A percentile compares a stretch with the other conserved stretches of the same genome.
Conservation (phyloP, 345 rosid genomes). For the Sisymbrium irio region DNA sequence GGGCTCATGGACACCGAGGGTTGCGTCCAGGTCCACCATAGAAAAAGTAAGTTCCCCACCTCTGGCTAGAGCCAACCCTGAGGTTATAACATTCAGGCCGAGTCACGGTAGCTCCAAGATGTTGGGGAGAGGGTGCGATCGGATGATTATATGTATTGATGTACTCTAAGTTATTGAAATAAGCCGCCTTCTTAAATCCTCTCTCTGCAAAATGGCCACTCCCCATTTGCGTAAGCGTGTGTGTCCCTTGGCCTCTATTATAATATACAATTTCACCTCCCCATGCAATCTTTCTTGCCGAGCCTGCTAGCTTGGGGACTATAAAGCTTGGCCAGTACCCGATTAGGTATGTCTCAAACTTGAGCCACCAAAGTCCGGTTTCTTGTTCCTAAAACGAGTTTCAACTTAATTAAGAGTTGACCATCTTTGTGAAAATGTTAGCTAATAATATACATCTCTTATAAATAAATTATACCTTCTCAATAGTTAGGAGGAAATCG, state of each 20-base stretch:
- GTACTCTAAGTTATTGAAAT: slow-evolving; percentile 44
- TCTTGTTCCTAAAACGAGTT: slow-evolving; percentile 39
- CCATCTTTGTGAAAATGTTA: slow-evolving; percentile 4
- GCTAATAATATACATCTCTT: not conserved
- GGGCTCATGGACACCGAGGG: not conserved
- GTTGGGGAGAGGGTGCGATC: slow-evolving; percentile 29
- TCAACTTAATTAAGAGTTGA: not conserved
- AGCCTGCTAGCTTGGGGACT: slow-evolving; percentile 39
- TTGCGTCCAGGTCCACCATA: slow-evolving; percentile 66
- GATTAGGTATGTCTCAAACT: slow-evolving; percentile 36
- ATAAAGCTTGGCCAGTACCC: slow-evolving; percentile 58
- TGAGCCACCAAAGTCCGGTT: slow-evolving; percentile 65
- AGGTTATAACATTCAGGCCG: slow-evolving; percentile 23
- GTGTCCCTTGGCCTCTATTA: slow-evolving; percentile 32
- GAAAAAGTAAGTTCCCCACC: slow-evolving; percentile 59
- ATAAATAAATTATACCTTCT: slow-evolving; percentile 15
- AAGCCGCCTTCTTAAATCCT: slow-evolving; percentile 52
- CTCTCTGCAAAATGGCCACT: slow-evolving; percentile 56
- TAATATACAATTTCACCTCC: slow-evolving; percentile 64
- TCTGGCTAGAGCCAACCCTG: slow-evolving; percentile 6
- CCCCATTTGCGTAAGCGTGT: slow-evolving; percentile 60
- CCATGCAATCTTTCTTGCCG: slow-evolving; percentile 46
- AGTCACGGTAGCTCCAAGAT: slow-evolving; percentile 20
- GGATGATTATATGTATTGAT: not conserved
- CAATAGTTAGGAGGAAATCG: slow-evolving; percentile 34